Base-by-base conservation (phyloP, 2,329 filamentous ascomycete genomes). In the Eurotiales sp. region DNA sequence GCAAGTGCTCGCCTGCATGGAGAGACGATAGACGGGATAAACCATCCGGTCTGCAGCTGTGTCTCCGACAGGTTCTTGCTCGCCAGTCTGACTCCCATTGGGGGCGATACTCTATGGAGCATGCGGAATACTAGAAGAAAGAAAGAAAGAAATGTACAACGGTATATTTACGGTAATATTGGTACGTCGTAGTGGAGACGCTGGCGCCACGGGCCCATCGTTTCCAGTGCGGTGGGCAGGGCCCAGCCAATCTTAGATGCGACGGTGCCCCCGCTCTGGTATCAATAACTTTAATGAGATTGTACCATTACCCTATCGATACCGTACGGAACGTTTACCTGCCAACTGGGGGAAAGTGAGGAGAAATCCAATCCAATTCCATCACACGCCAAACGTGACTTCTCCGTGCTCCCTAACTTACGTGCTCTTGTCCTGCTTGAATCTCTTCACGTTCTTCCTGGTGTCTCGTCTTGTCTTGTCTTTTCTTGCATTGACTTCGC, bases 201-300 rank as follows among this genome's bases (percentile, higher is more conserved):
- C 44, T 46, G 39, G 32, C 32, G 32, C 44, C 32, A 17, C 23
- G 44, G n/a, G 19, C 44, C 44, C 44, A 46, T 39, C 22, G 32
- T 19, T 27, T 29, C 44, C 44, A 46, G 11, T 47, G 34, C 8
- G 10, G 34, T 48, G 45, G 46, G 27, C 46, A n/a, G 30, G 4
- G 3, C 10, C 1, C 14, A 41, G 36, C 46, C 46, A 48, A 48
- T 48, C 3, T n/a, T 1, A 8, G 8, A 15, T 8, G 7, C 14
- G 2, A 0, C 17, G 0, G 3, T 12, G 21, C 17, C 36, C 46
- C n/a, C n/a, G 14, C 46, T 41, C 8, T 47, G 15, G 15, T 22
- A 30, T 39, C 11, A 5, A 39, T 30, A 19, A 6, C 30, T 34
- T 23, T 15, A 34, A 34, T 22, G 30, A 15, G 41, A 11, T 11